Base-by-base conservation (phyloP, 768 basidiomycete genomes). In the Suillus subluteus region DNA sequence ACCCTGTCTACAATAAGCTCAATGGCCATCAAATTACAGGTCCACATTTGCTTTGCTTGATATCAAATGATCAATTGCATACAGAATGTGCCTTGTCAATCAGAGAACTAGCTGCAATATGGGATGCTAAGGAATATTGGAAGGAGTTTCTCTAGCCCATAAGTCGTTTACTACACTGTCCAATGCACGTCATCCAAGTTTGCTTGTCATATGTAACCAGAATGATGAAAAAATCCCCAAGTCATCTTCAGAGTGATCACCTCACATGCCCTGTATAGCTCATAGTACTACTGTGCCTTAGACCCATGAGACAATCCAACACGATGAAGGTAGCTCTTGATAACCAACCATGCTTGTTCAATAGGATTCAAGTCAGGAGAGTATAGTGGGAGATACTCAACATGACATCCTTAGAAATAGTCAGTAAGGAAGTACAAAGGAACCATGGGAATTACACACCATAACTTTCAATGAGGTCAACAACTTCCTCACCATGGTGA, bases 331-430 rank as follows among this genome's bases (percentile, higher is more conserved):
- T 67, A 46, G 4, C 70, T 56, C 54, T 75, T 76, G 63, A 76
- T 72, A 2, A 64, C 63, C 0, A 68, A 75, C 35, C 70, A 78
- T 7, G 72, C 73, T 62, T 76, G 69, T 61, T 78, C 71, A 46
- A 78, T 78, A 1, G 73, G 77, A 43, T 78, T 74, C 32, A 68
- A 72, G 65, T 78, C 68, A 0, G 77, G 73, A 3, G 77, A 78
- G 56, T 78, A 78, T 26, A 76, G 73, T 9, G 77, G 77, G 5
- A 77, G 65, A 62, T 70, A 75, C 50, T 72, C 67, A 18, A 73
- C 68, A 21, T 50, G 65, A 52, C 67, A 72, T 1, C 69, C 73
- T 68, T 48, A 63, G 54, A 30, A 37, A 26, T 9, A 46, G 40
- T 64, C 44, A 62, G 62, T 6, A n/a, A n/a, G 44, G 65, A 38